Conservation (phyloP, 495 filamentous ascomycete genomes). For the Elasticomyces elasticus region DNA sequence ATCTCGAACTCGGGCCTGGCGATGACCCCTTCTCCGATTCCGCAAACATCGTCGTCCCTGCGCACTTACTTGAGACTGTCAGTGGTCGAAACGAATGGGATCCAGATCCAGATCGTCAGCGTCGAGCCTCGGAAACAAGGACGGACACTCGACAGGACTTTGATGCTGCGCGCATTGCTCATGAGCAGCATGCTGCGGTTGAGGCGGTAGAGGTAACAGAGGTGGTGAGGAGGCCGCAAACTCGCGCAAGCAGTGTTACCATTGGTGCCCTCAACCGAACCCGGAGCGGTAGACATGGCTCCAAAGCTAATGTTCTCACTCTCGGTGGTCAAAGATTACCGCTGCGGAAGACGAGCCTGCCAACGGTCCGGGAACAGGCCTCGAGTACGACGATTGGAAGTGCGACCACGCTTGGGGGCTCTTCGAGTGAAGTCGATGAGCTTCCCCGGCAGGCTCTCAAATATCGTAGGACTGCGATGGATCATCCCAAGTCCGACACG, state of each 20-base stretch:
- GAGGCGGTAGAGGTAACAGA: too few relatives aligned
- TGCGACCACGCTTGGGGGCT: background rate
- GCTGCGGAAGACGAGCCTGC: constrained; percentile 10
- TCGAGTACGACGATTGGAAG: background rate
- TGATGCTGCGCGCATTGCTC: background rate
- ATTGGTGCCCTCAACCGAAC: background rate
- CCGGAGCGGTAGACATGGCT: background rate
- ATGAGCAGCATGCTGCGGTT: background rate
- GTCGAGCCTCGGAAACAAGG: background rate
- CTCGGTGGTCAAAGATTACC: background rate
- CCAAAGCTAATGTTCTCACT: background rate
- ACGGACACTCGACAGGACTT: background rate
- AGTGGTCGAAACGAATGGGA: background rate
- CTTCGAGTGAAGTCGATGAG: background rate
- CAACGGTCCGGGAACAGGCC: background rate
- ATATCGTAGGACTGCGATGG: background rate
- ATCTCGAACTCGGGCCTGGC: background rate
- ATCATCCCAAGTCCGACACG: background rate
- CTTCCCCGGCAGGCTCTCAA: background rate
- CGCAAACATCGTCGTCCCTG: constrained; percentile 1
- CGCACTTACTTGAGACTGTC: constrained; percentile 1
- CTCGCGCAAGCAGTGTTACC: background rate
- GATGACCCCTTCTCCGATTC: background rate
- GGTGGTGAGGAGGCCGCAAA: background rate
- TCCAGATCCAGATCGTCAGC: background rate